phyloP scores from a whole-genome alignment of 805 yeast genomes.

The Hanseniaspora clermontiae region DNA sequence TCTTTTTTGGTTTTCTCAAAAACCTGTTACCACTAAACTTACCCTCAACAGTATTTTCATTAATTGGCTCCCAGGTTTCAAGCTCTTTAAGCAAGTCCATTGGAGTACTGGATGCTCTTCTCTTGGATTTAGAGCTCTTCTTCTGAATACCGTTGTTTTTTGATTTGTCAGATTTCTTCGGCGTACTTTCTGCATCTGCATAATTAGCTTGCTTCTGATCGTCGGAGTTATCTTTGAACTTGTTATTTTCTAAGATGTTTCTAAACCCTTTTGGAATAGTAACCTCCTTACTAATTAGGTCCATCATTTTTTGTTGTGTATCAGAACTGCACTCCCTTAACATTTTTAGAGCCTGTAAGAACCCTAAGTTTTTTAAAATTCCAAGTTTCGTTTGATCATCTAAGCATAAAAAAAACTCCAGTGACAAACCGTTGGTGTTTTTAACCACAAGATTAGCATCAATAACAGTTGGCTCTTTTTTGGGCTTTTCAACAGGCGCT shows the following conservation, averaged over 20 bases:
- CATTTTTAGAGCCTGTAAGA: not conserved
- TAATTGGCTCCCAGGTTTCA: not conserved
- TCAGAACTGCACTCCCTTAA: not conserved
- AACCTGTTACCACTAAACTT: not conserved
- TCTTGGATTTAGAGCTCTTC: not conserved
- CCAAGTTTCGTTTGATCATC: slow-evolving; percentile 2
- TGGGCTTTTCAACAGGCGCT: not conserved
- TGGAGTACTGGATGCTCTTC: not conserved
- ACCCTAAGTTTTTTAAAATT: not conserved
- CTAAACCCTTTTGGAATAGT: not conserved
- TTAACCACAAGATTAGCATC: not conserved
- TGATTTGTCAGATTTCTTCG: too few species aligned
- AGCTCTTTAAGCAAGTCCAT: not conserved
- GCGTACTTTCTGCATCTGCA: too few species aligned
- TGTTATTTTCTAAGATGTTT: not conserved
- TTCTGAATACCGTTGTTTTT: not conserved
- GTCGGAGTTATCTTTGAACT: too few species aligned
- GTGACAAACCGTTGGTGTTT: not conserved
- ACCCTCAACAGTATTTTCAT: not conserved
- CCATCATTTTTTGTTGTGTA: not conserved
- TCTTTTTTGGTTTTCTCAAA: not conserved
- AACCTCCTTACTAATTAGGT: not conserved
- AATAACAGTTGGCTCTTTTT: not conserved
- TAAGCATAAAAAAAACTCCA: not conserved
- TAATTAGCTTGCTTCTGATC: too few species aligned